A percentile compares a stretch with the other conserved stretches of the same genome.
phyloP scores from a whole-genome alignment of 306 rosid species.

The Cicer chorassanicum region DNA sequence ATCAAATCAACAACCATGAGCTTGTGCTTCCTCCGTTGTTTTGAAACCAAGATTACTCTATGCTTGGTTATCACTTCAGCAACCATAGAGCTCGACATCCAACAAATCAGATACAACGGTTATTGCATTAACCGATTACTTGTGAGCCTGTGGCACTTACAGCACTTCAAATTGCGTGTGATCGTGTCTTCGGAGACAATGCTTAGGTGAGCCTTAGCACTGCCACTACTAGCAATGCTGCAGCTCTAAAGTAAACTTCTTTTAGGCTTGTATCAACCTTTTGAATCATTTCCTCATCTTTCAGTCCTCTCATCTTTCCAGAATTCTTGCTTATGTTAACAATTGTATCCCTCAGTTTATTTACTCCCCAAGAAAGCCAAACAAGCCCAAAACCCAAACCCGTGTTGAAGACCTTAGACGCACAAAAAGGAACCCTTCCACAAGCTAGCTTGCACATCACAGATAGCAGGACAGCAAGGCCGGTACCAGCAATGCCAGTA shows the following conservation, averaged over 20 bases:
- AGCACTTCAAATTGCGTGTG: neutral
- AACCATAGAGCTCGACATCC: constrained; percentile 19
- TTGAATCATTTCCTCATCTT: constrained; percentile 67
- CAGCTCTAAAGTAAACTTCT: constrained; percentile 80
- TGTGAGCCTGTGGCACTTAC: constrained; percentile 8
- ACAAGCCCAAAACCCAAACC: constrained; percentile 82
- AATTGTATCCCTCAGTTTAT: constrained; percentile 67
- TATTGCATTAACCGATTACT: constrained; percentile 30
- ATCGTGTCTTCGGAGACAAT: neutral
- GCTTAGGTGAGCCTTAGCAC: constrained; percentile 76
- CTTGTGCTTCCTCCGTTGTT: constrained; percentile 17
- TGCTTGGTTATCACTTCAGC: constrained; percentile 43
- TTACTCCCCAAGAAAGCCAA: constrained; percentile 89
- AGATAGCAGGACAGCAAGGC: constrained; percentile 78
- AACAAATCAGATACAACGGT: constrained; percentile 6
- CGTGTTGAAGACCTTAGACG: constrained; percentile 58
- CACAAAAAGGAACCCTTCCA: constrained; percentile 70
- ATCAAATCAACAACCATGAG: constrained; percentile 36
- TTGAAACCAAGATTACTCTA: constrained; percentile 34
- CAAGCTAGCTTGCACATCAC: constrained; percentile 65
- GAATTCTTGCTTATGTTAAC: constrained; percentile 61
- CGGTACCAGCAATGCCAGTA: constrained; percentile 85
- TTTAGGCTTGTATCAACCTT: constrained; percentile 65
- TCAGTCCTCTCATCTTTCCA: constrained; percentile 57
- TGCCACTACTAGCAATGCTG: constrained; percentile 71